Evolutionary conservation across 2,329 filamentous ascomycete genomes (phyloP), one percentile per base, ranked within the genome.

Genomic region (Trichoderma endophyticum): DNA sequence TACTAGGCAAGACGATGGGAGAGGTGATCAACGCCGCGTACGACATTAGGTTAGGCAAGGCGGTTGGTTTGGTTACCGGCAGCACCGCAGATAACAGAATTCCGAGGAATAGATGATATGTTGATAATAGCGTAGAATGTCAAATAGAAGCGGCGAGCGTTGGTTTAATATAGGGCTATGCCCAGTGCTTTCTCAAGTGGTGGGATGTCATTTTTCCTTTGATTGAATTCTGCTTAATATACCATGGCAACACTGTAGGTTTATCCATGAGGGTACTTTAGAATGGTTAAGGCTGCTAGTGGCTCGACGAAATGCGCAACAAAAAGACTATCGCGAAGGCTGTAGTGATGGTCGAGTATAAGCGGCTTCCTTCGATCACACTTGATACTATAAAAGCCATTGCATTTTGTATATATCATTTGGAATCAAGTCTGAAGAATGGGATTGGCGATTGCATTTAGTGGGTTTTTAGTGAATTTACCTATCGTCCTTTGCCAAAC

Each of bases 401-500:
- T 36, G 12, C 34, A 36, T 36, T 36, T 15, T 36, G 14, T 36
- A 36, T 36, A 15, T 1, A 36, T 36, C 14, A 36, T 36, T 15
- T 15, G 14, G 1, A 36, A 15, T 15, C 34, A 36, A 3, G 14
- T 15, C 7, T 7, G 6, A 36, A 36, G 34, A 36, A 36, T 36
- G 14, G 4, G 4, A 36, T 36, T 36, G 1, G 34, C 34, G 34
- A 36, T 36, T 15, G 34, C 34, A 36, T 36, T 36, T 36, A 36
- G 14, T 36, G 5, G 12, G 11, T 34, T 30, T 34, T 34, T 21
- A 34, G 32, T 34, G 11, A 5, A 6, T 36, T 36, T 36, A 36
- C 21, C 39, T 72, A 87, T 74, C 86, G 80, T 5, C 79, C 81
- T 73, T 78, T 81, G 1, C 83, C 86, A 78, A 89, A 89, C 76